A percentile compares a stretch with the other conserved stretches of the same genome.
Conservation (phyloP, 1,139 yeast species). For the Geotrichum aggregatum region DNA sequence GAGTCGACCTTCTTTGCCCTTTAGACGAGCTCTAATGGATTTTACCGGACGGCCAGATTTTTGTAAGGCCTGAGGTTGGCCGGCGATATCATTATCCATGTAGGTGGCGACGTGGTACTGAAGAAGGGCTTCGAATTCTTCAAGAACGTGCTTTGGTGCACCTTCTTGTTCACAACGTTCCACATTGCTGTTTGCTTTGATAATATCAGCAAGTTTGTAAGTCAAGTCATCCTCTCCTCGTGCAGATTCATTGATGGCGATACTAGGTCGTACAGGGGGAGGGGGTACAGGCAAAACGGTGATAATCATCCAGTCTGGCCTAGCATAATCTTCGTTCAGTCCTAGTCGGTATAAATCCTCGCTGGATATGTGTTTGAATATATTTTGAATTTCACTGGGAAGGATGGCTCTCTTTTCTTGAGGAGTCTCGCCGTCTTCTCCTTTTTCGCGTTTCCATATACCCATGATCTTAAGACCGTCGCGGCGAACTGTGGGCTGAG, state of each 20-base stretch:
- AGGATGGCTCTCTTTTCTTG: slow-evolving; percentile 88
- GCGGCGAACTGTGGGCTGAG: slow-evolving; percentile 92
- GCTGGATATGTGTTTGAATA: slow-evolving; percentile 83
- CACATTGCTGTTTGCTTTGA: slow-evolving; percentile 93
- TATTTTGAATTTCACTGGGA: slow-evolving; percentile 85
- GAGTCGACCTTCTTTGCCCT: slow-evolving; percentile 98
- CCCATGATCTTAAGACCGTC: slow-evolving; percentile 96
- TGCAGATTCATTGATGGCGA: slow-evolving; percentile 97
- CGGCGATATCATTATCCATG: slow-evolving; percentile 99
- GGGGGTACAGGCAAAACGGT: slow-evolving; percentile 99
- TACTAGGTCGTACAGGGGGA: slow-evolving; percentile 97
- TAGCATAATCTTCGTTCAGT: slow-evolving; percentile 89
- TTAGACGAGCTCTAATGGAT: slow-evolving; percentile 95
- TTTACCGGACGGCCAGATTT: slow-evolving; percentile 98
- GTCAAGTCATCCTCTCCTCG: slow-evolving; percentile 99
- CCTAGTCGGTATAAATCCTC: slow-evolving; percentile 83
- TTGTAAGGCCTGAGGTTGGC: slow-evolving; percentile 98
- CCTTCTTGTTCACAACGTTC: slow-evolving; percentile 97
- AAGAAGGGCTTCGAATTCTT: slow-evolving; percentile 89
- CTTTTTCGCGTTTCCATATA: slow-evolving; percentile 90
- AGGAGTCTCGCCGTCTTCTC: slow-evolving; percentile 73
- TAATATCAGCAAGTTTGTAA: slow-evolving; percentile 91
- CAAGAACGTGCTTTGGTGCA: slow-evolving; percentile 96
- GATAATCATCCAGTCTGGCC: slow-evolving; percentile 98
- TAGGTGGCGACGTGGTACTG: slow-evolving; percentile 99